A percentile compares a stretch with the other conserved stretches of the same genome.
These are phyloP conservation scores for Sclerotiophoma versabilis DNA, from an alignment of 2,329 filamentous ascomycete genomes.

Conservation along the genomic window DNA sequence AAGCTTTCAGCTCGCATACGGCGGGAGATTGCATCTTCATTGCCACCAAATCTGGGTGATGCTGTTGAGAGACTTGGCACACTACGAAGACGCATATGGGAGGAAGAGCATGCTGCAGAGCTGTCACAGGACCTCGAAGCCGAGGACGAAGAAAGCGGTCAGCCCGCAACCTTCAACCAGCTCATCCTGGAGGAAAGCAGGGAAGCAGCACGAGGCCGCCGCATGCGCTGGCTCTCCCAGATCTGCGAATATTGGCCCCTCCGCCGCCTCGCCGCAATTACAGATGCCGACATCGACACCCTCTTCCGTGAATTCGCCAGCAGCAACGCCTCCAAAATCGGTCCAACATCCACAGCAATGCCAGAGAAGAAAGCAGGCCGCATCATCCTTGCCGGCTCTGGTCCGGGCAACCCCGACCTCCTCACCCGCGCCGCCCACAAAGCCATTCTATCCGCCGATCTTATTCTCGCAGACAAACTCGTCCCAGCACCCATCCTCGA, in stretches of 20 bases:
- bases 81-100: conserved; percentile 51
- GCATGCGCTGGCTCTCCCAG: conserved; percentile 92
- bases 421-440: conserved; percentile 83
- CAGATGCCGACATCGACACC: conserved; percentile 77
- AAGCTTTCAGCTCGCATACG: conserved; percentile 90
- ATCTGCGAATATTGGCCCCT: conserved; percentile 99
- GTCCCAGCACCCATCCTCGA: conserved; percentile 85
- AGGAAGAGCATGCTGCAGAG: conserved; percentile 60
- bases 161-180: conserved; percentile 83
- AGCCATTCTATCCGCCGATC: conserved; percentile 75
- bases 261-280: conserved; percentile 78
- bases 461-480: conserved; percentile 86
- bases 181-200: conserved; percentile 77
- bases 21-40: conserved; percentile 80
- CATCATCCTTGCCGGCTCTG: conserved; percentile 89
- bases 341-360: conserved; percentile 25
- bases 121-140: conserved; percentile 54
- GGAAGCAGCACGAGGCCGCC: conserved; percentile 76
- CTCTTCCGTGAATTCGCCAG: conserved; percentile 76
- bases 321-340: conserved; percentile 45
- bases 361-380: conserved; percentile 60
- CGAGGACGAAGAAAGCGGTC: conserved; percentile 71
- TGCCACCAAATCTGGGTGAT: conserved; percentile 76
- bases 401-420: conserved; percentile 90
- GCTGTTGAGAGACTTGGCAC: conserved; percentile 80